These are phyloP conservation scores for Aphanomyces astaci DNA, from an alignment of 352 stramenopile genomes.

Conservation along the genomic window DNA sequence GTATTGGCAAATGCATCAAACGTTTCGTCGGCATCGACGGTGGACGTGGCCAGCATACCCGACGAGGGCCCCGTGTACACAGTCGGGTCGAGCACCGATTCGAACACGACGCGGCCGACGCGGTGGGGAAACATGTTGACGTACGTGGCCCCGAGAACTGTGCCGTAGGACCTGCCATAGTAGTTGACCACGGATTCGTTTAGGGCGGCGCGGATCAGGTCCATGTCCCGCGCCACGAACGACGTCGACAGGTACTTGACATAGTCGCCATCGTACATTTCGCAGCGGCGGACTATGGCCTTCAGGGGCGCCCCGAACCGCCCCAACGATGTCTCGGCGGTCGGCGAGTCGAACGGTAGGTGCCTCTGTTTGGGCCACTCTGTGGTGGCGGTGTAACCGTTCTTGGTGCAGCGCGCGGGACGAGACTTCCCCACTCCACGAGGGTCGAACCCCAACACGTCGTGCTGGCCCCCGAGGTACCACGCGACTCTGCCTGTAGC, in stretches of 20 bases:
- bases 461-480: neutral
- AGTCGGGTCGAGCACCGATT: conserved; percentile 7
- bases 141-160: conserved; percentile 12
- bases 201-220: conserved; percentile 10
- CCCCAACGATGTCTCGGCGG: neutral
- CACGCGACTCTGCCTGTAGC: neutral
- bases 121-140: conserved; percentile 16
- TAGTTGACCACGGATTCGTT: conserved; percentile 5
- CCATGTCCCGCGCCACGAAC: too few relatives aligned
- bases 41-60: neutral
- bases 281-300: neutral
- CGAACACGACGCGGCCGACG: conserved; percentile 4
- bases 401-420: neutral
- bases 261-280: conserved; percentile 13
- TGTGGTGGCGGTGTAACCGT: neutral
- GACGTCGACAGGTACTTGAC: neutral
- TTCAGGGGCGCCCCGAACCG: neutral
- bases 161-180: conserved; percentile 12
- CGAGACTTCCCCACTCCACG: conserved; percentile 2
- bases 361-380: neutral
- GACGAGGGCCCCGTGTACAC: neutral
- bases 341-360: neutral
- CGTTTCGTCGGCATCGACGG: neutral
- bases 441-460: conserved; percentile 13
- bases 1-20: neutral